A percentile compares a stretch with the other conserved stretches of the same genome.
These are phyloP conservation scores for Lentinula sp. DNA, from an alignment of 768 basidiomycete genomes.

Conservation along the genomic window DNA sequence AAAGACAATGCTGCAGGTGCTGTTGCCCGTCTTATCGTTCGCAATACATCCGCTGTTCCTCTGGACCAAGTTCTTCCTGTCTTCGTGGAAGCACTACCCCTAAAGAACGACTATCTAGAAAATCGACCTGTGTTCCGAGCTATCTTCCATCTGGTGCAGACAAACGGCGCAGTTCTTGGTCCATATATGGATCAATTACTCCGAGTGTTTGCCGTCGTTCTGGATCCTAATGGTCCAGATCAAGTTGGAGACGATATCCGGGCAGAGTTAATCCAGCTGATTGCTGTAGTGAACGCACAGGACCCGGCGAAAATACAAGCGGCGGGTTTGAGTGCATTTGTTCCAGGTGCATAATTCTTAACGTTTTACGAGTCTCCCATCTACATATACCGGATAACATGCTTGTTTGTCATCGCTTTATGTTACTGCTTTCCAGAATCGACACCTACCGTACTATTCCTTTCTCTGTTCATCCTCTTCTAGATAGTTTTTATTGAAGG, in stretches of 20 bases:
- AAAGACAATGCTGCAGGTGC: conserved; percentile 97
- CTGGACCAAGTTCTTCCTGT: conserved; percentile 88
- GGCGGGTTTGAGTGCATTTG: conserved; percentile 58
- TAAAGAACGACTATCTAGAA: conserved; percentile 86
- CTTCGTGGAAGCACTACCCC: conserved; percentile 75
- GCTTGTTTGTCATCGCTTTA: not conserved
- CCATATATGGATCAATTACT: conserved; percentile 78
- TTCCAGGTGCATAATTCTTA: conserved; percentile 33
- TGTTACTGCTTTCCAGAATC: not conserved
- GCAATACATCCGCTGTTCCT: conserved; percentile 74
- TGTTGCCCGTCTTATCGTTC: conserved; percentile 80
- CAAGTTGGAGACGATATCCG: conserved; percentile 80
- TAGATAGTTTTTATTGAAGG: too few species aligned
- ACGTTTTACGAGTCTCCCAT: conserved; percentile 6
- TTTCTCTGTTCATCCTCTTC: not conserved
- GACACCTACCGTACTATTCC: not conserved
- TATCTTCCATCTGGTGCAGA: conserved; percentile 82
- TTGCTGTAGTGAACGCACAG: conserved; percentile 67
- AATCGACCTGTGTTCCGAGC: conserved; percentile 86
- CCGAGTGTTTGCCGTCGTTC: conserved; percentile 71
- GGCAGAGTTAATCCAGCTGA: conserved; percentile 66
- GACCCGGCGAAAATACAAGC: conserved; percentile 77
- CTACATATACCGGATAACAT: conserved; percentile 3
- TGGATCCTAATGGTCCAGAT: conserved; percentile 69
- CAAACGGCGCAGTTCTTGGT: conserved; percentile 61